phyloP scores from a whole-genome alignment of 805 yeast genomes.

The Candida nitratophila region DNA sequence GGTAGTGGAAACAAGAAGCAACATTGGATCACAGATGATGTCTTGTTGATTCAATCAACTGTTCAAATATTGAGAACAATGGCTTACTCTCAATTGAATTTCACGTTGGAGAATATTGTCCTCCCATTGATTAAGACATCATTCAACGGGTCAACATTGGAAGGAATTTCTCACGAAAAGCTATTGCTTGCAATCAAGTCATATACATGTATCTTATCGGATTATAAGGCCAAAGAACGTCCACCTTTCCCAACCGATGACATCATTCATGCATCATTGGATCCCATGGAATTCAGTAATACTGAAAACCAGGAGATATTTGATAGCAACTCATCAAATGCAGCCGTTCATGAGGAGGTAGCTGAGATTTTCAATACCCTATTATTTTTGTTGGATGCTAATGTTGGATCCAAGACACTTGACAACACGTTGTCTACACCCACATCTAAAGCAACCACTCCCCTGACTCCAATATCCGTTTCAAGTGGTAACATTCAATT shows the following conservation, averaged over 20 bases:
- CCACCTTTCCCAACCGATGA: conserved; percentile 73
- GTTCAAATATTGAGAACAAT: conserved; percentile 70
- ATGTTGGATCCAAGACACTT: conserved; percentile 37
- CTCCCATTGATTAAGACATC: conserved; percentile 59
- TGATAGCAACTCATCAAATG: conserved; percentile 37
- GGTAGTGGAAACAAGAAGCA: conserved; percentile 43
- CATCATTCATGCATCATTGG: conserved; percentile 27
- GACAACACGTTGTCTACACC: conserved; percentile 13
- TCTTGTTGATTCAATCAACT: conserved; percentile 53
- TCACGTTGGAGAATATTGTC: conserved; percentile 70
- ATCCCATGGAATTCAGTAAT: conserved; percentile 26
- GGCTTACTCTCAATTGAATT: conserved; percentile 74
- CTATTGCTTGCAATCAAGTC: conserved; percentile 63
- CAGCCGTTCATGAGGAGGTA: conserved; percentile 63
- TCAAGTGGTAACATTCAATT: conserved; percentile 23
- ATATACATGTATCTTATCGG: conserved; percentile 64
- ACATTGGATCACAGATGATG: conserved; percentile 69
- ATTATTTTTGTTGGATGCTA: conserved; percentile 52
- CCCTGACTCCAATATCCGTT: conserved; percentile 5
- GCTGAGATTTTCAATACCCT: conserved; percentile 49
- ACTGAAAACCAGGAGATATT: conserved; percentile 32
- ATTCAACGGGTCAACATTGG: conserved; percentile 52
- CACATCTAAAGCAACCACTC: conserved; percentile 1
- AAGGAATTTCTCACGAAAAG: conserved; percentile 62
- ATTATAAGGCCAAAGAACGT: conserved; percentile 43